A percentile compares a stretch with the other conserved stretches of the same genome.
phyloP scores from a whole-genome alignment of 139 green algal species.

The Chlamydomonas sp. region DNA sequence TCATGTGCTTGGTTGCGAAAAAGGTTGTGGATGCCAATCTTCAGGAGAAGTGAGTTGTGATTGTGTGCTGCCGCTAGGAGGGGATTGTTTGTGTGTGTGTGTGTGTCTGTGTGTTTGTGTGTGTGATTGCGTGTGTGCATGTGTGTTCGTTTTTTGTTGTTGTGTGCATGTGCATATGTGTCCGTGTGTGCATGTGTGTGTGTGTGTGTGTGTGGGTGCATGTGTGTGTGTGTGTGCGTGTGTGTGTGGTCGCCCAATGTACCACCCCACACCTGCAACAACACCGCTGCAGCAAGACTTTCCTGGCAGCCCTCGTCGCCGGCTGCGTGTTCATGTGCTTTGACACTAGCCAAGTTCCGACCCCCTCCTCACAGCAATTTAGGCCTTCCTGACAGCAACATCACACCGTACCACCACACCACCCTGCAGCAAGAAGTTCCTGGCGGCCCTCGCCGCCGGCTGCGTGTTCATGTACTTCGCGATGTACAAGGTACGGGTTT shows the following conservation, averaged over 20 bases:
- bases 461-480: conserved; percentile 38
- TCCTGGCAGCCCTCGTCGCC: conserved; percentile 26
- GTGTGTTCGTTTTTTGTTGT: too few relatives aligned
- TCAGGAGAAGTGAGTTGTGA: conserved; percentile 25
- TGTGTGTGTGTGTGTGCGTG: too few relatives aligned
- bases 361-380: too few relatives aligned
- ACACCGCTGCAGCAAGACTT: conserved; percentile 27
- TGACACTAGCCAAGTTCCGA: conserved; percentile 26
- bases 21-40: conserved; percentile 26
- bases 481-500: conserved; percentile 33
- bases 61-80: neutral
- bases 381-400: too few relatives aligned
- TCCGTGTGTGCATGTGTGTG: too few relatives aligned
- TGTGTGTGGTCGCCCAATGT: too few relatives aligned
- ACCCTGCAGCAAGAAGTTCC: conserved; percentile 30
- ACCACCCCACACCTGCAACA: too few relatives aligned
- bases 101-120: too few relatives aligned
- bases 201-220: too few relatives aligned
- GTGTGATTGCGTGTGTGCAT: too few relatives aligned
- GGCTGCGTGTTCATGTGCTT: conserved; percentile 37
- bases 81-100: neutral
- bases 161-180: too few relatives aligned
- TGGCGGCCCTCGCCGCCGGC: conserved; percentile 21
- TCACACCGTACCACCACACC: too few relatives aligned
- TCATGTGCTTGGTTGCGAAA: conserved; percentile 32